phyloP scores from a whole-genome alignment of 805 yeast genomes.

The Ogataea naganishii region DNA sequence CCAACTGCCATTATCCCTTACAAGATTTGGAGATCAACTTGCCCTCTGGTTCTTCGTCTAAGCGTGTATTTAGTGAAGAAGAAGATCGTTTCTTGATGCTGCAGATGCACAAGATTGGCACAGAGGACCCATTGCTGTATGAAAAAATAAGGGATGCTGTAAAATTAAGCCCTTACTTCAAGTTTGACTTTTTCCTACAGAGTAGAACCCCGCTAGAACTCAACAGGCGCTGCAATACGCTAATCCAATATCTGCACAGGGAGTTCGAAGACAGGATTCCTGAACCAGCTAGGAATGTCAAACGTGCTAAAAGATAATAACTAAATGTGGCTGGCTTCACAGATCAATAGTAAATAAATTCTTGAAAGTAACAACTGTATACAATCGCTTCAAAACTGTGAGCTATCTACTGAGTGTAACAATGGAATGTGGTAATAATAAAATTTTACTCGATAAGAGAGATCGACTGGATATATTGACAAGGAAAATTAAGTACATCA shows the following conservation, averaged over 20 bases:
- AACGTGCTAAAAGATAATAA: too few relatives aligned
- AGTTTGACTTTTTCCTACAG: slow-evolving; percentile 82
- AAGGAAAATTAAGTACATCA: too few relatives aligned
- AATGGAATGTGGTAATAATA: too few relatives aligned
- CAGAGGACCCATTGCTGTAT: slow-evolving; percentile 70
- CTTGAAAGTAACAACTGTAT: too few relatives aligned
- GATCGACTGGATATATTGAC: too few relatives aligned
- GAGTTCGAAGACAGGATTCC: slow-evolving; percentile 40
- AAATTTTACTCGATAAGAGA: too few relatives aligned
- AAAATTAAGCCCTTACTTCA: slow-evolving; percentile 65
- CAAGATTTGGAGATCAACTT: slow-evolving; percentile 64
- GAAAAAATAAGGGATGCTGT: slow-evolving; percentile 74
- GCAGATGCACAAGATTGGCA: slow-evolving; percentile 71
- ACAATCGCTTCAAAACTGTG: too few relatives aligned
- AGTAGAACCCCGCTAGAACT: slow-evolving; percentile 73
- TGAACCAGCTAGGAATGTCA: too few relatives aligned
- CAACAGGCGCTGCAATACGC: slow-evolving; percentile 71
- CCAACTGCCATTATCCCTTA: slow-evolving; percentile 59
- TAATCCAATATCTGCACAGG: slow-evolving; percentile 64
- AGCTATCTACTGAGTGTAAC: too few relatives aligned
- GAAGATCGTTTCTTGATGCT: slow-evolving; percentile 85
- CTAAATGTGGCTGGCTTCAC: too few relatives aligned
- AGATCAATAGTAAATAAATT: too few relatives aligned
- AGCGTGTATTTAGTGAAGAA: slow-evolving; percentile 71
- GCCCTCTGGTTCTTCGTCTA: slow-evolving; percentile 51